These are phyloP conservation scores for Diatrype stigma DNA, from an alignment of 2,329 filamentous ascomycete species.

Conservation along the genomic window DNA sequence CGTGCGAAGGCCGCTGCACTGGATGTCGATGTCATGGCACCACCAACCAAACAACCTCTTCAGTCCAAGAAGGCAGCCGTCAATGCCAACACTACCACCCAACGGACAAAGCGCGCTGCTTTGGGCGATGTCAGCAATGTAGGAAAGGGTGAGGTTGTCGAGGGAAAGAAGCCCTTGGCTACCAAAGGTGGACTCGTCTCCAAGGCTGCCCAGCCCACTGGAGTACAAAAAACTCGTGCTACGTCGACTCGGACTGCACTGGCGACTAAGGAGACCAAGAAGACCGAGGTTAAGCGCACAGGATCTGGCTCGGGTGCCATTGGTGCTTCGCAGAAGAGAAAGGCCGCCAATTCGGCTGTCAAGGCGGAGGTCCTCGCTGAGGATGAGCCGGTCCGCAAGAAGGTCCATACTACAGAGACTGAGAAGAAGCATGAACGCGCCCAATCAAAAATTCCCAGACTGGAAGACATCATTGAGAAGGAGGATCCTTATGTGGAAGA, in stretches of 20 bases:
- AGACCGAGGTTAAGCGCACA: conserved; percentile 66
- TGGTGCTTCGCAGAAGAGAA: conserved; percentile 64
- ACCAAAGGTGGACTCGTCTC: conserved; percentile 68
- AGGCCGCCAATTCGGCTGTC: conserved; percentile 49
- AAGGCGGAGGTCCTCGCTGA: conserved; percentile 59
- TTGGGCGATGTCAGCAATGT: conserved; percentile 96
- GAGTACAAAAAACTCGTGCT: conserved; percentile 67
- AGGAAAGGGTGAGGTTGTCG: conserved; percentile 67
- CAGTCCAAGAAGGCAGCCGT: conserved; percentile 65
- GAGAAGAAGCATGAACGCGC: conserved; percentile 44
- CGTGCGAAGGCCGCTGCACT: conserved; percentile 83
- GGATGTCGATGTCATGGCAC: conserved; percentile 56
- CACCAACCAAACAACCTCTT: conserved; percentile 57
- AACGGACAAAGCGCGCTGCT: conserved; percentile 69
- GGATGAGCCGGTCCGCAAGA: conserved; percentile 67
- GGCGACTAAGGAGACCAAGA: conserved; percentile 65
- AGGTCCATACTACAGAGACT: conserved; percentile 49
- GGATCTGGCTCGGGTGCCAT: conserved; percentile 68
- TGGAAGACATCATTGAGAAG: conserved; percentile 29
- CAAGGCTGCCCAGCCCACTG: conserved; percentile 77
- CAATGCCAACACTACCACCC: conserved; percentile 42
- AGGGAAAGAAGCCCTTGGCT: conserved; percentile 68
- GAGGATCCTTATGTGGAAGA: conserved; percentile 21
- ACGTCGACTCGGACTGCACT: conserved; percentile 61
- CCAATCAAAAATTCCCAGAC: conserved; percentile 25